Base-by-base conservation (phyloP, 495 filamentous ascomycete species). In the Penicillium salamii region DNA sequence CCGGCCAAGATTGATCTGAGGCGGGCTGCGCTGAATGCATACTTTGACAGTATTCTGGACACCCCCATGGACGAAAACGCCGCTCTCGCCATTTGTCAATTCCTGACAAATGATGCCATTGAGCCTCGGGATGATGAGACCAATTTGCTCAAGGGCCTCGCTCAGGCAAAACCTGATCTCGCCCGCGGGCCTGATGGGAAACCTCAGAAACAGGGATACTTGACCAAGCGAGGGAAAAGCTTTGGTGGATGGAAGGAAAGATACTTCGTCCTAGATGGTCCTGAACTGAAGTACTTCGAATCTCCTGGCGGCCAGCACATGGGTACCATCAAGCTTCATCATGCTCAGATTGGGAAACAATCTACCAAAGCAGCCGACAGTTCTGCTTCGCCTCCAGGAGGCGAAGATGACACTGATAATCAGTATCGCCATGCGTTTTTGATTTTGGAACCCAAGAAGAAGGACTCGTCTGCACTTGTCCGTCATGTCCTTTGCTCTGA, bases 241-340 rank as follows among this genome's bases (percentile, higher is more conserved):
- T 97, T 97, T 68, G 93, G 93, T 19, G 93, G 93, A n/a, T 98
- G 93, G 93, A 98, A 98, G 65, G 90, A 89, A 13, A 79, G 93
- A 46, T 97, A 88, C 63, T 98, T 98, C 57, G 78, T 96, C 36
- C 79, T 98, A 1, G 89, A 97, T 59, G 90, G 90, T 2, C 89
- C 95, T 13, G 78, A 89, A 29, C 69, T 98, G 53, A 90, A 86
- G 58, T 97, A 98, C 63, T 97, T 90, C 60, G 93, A 98, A 66
- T 79, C 83, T 3, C 89, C 87, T 1, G 90, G 91, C 34, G 93
- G 93, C 11, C 78, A 89, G 20, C 88, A 96, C 63, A 72, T 97
- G 42, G 93, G 93, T 8, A 92, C 90, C 17, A 96, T 98, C 68
- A 96, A 91, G 68, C 80, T 98, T 15, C 78, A 83, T 46, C 89